Evolutionary conservation across 495 filamentous ascomycete genomes (phyloP).

Genomic region (Entonaema liquescens): DNA sequence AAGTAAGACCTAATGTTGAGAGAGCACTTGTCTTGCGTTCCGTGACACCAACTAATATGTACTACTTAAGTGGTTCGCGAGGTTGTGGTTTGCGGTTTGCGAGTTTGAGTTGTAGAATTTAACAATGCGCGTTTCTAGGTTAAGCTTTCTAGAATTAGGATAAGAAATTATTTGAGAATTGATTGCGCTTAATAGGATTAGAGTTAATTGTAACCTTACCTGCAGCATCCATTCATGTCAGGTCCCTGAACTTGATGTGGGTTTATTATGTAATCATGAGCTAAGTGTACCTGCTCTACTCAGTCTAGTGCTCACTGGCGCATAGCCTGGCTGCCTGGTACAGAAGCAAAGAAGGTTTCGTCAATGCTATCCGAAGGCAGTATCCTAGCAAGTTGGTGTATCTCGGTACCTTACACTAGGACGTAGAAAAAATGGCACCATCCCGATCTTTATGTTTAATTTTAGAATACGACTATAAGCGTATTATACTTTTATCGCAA

Average conservation of each 20-base stretch:
- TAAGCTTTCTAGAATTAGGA: background rate
- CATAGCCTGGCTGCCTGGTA: too few relatives aligned
- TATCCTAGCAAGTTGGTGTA: background rate
- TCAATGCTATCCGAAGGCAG: background rate
- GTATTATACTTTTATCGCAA: background rate
- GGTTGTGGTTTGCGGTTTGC: background rate
- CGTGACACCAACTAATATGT: background rate
- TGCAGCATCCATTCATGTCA: background rate
- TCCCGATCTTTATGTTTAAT: constrained; percentile 24
- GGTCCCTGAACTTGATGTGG: background rate
- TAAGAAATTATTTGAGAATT: background rate
- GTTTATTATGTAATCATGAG: background rate
- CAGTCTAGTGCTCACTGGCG: background rate
- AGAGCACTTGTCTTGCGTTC: background rate
- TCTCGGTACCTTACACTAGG: background rate
- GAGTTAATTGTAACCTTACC: background rate
- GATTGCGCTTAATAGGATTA: background rate
- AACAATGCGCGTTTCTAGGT: background rate
- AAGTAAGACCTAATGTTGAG: background rate
- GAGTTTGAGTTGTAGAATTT: background rate
- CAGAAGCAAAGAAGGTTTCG: background rate
- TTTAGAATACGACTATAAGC: constrained; percentile 22
- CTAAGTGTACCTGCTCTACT: background rate
- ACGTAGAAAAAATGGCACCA: background rate
- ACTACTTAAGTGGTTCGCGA: background rate